Evolutionary conservation across 805 yeast species (phyloP).

Genomic region (Suhomyces tanzawaensis): DNA sequence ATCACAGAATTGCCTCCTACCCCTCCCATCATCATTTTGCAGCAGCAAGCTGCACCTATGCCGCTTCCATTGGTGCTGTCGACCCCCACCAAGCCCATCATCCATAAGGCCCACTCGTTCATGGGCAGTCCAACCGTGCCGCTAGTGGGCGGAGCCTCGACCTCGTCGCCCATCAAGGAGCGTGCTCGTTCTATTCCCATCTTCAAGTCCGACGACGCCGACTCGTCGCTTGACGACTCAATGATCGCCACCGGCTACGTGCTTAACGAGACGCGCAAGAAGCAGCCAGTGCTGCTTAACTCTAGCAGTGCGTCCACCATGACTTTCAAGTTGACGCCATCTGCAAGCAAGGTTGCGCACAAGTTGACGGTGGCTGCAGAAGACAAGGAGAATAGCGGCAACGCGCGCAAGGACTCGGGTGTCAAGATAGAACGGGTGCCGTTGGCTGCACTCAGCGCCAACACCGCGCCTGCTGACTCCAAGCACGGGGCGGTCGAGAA

Average conservation of each 20-base stretch:
- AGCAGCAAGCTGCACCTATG: slow-evolving; percentile 35
- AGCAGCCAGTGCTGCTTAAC: slow-evolving; percentile 33
- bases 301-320: slow-evolving; percentile 27
- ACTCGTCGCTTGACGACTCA: slow-evolving; percentile 16
- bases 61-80: slow-evolving; percentile 20
- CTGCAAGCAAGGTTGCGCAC: slow-evolving; percentile 22
- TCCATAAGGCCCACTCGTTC: slow-evolving; percentile 12
- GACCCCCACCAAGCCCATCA: slow-evolving; percentile 14
- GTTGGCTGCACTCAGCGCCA: slow-evolving; percentile 22
- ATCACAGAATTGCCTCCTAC: slow-evolving; percentile 45
- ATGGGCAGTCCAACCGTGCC: slow-evolving; percentile 7
- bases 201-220: slow-evolving; percentile 10
- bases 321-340: slow-evolving; percentile 37
- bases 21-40: slow-evolving; percentile 18
- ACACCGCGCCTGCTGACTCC: slow-evolving; percentile 7
- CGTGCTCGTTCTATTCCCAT: slow-evolving; percentile 9
- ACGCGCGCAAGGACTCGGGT: slow-evolving; percentile 4
- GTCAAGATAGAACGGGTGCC: slow-evolving; percentile 24
- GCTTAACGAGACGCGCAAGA: slow-evolving; percentile 31
- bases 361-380: slow-evolving; percentile 23
- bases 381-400: slow-evolving; percentile 11
- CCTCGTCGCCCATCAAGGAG: slow-evolving; percentile 7
- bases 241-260: slow-evolving; percentile 13
- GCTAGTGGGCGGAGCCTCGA: neutral
- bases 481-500: slow-evolving; percentile 28